These are phyloP conservation scores for Arabidopsis thaliana DNA, from an alignment of 345 rosid species.

Conservation along the genomic window DNA sequence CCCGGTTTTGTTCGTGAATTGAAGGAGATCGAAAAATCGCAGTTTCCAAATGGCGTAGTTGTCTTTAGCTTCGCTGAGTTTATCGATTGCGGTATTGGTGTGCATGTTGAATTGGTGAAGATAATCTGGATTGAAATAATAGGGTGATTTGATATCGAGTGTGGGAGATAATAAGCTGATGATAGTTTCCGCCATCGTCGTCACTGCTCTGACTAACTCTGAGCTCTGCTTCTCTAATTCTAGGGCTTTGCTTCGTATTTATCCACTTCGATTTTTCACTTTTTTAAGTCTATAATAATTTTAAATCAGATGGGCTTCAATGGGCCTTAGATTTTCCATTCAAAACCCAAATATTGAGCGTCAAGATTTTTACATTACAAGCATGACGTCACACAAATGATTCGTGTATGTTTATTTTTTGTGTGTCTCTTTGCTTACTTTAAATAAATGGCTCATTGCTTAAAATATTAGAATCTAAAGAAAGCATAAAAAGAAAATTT, in stretches of 20 bases:
- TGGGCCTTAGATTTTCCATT: neutral
- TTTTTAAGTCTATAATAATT: neutral
- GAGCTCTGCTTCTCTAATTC: neutral
- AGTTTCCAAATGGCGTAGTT: neutral
- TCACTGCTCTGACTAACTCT: neutral
- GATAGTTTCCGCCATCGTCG: slow-evolving; percentile 9
- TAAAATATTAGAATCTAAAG: neutral
- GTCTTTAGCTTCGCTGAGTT: slow-evolving; percentile 12
- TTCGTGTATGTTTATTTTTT: too few relatives aligned
- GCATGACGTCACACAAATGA: too few relatives aligned
- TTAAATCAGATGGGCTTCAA: neutral
- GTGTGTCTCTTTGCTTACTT: too few relatives aligned
- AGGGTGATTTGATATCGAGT: neutral
- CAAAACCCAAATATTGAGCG: too few relatives aligned
- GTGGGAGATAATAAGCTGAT: neutral
- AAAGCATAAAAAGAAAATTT: neutral
- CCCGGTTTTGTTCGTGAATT: neutral
- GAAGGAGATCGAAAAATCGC: neutral
- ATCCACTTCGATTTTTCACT: neutral
- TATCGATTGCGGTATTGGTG: too few relatives aligned
- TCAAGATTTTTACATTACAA: too few relatives aligned
- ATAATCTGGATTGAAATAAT: neutral
- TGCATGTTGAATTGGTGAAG: neutral
- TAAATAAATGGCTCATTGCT: too few relatives aligned
- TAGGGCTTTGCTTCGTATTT: neutral